Conservation (phyloP, 176 grass and related monocot genomes). For the Oryza glumipatula region DNA sequence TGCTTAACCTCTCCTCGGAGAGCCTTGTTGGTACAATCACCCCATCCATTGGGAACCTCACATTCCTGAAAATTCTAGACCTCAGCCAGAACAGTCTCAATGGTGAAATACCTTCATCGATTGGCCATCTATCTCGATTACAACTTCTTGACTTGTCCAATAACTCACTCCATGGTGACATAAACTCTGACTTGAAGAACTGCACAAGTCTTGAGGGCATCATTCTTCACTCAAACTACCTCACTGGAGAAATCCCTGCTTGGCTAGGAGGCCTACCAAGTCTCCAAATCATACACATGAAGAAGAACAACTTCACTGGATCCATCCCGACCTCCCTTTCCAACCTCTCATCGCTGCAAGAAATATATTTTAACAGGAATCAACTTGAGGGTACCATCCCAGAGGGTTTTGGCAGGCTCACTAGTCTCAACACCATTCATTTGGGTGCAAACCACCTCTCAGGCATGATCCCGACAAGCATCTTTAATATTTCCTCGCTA, state of each 20-base stretch:
- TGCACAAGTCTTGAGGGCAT: slow-evolving; percentile 17
- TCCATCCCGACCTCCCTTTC: slow-evolving; percentile 15
- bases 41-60: slow-evolving; percentile 31
- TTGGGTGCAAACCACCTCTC: slow-evolving; percentile 19
- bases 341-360: not conserved
- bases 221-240: not conserved
- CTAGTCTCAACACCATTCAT: not conserved
- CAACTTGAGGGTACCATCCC: slow-evolving; percentile 30
- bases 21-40: slow-evolving; percentile 18
- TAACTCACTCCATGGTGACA: slow-evolving; percentile 35
- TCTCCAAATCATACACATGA: not conserved
- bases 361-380: not conserved
- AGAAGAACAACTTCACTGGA: slow-evolving; percentile 21
- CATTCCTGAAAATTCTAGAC: slow-evolving; percentile 28
- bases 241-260: slow-evolving; percentile 22
- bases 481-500: slow-evolving; percentile 50
- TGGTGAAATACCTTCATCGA: slow-evolving; percentile 7
- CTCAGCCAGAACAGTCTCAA: not conserved
- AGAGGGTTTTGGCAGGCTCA: slow-evolving; percentile 8
- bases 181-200: not conserved
- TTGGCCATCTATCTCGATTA: not conserved
- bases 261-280: slow-evolving; percentile 15
- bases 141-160: not conserved
- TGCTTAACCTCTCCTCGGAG: not conserved
- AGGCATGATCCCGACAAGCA: slow-evolving; percentile 33